Conservation (phyloP, 129 eudicot genomes). For the Flaveria trinervia region DNA sequence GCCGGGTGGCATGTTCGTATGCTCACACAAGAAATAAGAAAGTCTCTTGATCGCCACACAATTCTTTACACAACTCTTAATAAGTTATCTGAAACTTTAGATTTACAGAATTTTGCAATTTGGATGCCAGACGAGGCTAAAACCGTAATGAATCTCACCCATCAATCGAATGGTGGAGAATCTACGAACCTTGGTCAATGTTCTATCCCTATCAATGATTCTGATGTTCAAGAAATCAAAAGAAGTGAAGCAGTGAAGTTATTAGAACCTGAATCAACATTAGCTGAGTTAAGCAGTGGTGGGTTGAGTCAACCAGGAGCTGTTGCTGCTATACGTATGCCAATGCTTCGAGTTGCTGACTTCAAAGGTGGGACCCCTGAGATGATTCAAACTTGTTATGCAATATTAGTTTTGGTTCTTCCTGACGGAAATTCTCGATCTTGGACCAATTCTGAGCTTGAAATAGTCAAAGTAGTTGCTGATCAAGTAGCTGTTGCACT, state of each 20-base stretch:
- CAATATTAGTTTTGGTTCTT: slow-evolving; percentile 65
- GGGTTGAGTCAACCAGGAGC: slow-evolving; percentile 51
- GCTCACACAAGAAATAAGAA: slow-evolving; percentile 84
- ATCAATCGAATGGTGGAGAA: slow-evolving; percentile 52
- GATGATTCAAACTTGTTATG: slow-evolving; percentile 63
- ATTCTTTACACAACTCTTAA: slow-evolving; percentile 76
- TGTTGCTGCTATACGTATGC: slow-evolving; percentile 84
- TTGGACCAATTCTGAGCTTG: slow-evolving; percentile 66
- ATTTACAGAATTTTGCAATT: slow-evolving; percentile 70
- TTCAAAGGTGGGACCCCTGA: slow-evolving; percentile 79
- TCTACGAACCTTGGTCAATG: slow-evolving; percentile 18
- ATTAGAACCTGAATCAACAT: slow-evolving; percentile 53
- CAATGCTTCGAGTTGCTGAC: slow-evolving; percentile 71
- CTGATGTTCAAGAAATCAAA: slow-evolving; percentile 59
- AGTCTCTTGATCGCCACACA: slow-evolving; percentile 74
- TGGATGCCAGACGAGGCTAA: slow-evolving; percentile 78
- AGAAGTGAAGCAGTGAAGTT: slow-evolving; percentile 56
- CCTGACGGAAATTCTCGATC: slow-evolving; percentile 48
- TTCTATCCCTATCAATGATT: slow-evolving; percentile 45
- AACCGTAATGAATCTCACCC: slow-evolving; percentile 66
- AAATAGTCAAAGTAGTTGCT: slow-evolving; percentile 67
- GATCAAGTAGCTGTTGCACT: slow-evolving; percentile 88
- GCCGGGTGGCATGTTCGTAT: slow-evolving; percentile 78
- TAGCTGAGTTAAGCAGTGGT: slow-evolving; percentile 55
- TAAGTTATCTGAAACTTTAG: slow-evolving; percentile 68